Evolutionary conservation across 1,139 yeast genomes (phyloP).

Genomic region (Debaryomyces udenii): DNA sequence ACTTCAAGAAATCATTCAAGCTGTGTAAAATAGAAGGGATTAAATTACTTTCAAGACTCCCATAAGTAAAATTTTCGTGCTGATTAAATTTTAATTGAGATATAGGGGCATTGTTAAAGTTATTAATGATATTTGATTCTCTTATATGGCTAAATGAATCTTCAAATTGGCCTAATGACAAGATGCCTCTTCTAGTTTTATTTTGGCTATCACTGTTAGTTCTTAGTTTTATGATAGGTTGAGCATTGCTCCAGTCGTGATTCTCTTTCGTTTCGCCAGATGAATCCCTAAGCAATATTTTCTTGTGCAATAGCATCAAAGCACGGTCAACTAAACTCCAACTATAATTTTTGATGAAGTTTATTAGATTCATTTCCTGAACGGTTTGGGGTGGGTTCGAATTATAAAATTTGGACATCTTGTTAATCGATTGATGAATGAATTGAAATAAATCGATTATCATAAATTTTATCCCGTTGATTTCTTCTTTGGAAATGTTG

Average conservation of each 20-base stretch:
- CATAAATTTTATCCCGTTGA: constrained; percentile 48
- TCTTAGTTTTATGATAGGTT: constrained; percentile 15
- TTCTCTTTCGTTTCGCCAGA: constrained; percentile 14
- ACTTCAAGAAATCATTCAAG: constrained; percentile 54
- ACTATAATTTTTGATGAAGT: constrained; percentile 52
- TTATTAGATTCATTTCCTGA: constrained; percentile 48
- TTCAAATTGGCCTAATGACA: constrained; percentile 42
- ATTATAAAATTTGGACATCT: constrained; percentile 29
- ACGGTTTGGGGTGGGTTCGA: constrained; percentile 34
- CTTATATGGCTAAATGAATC: constrained; percentile 46
- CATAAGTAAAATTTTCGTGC: constrained; percentile 44
- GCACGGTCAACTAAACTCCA: constrained; percentile 62
- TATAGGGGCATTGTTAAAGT: constrained; percentile 37
- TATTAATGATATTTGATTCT: constrained; percentile 43
- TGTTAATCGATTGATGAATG: constrained; percentile 48
- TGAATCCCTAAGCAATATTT: constrained; percentile 44
- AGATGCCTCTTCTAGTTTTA: constrained; percentile 27
- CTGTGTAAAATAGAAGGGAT: constrained; percentile 63
- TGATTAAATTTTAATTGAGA: constrained; percentile 41
- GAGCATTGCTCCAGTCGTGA: constrained; percentile 11
- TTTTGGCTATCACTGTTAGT: constrained; percentile 14
- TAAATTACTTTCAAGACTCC: constrained; percentile 53
- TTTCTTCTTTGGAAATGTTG: constrained; percentile 41
- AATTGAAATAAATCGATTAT: constrained; percentile 52
- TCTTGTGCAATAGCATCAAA: constrained; percentile 55